A percentile compares a stretch with the other conserved stretches of the same genome.
These are phyloP conservation scores for Solanum hybrid DNA, from an alignment of 305 asterid genomes.

Conservation along the genomic window DNA sequence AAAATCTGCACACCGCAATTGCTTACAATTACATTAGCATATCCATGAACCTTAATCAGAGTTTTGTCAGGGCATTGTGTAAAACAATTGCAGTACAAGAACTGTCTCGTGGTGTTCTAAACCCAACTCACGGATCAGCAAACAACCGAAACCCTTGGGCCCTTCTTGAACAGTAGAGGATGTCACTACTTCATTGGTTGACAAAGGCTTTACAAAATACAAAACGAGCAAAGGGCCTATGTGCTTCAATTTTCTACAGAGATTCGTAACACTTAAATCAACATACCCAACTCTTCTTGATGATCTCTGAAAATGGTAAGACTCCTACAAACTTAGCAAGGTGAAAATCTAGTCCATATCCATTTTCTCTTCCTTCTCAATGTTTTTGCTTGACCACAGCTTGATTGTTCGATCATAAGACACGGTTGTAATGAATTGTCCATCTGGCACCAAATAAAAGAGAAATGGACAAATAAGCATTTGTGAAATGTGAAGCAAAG, in stretches of 20 bases:
- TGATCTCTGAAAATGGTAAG: not conserved
- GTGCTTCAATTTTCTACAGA: not conserved
- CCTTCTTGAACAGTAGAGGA: not conserved
- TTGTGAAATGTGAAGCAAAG: not conserved
- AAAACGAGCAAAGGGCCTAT: not conserved
- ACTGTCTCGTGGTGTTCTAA: not conserved
- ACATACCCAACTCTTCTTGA: not conserved
- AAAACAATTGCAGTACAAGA: not conserved
- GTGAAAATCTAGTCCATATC: slow-evolving; percentile 42
- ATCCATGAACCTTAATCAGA: not conserved
- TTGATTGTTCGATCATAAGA: slow-evolving; percentile 93
- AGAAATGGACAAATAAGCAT: not conserved
- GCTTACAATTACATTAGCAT: not conserved
- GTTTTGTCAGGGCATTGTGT: not conserved
- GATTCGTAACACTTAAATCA: not conserved
- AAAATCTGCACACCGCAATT: not conserved
- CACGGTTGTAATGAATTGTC: slow-evolving; percentile 66
- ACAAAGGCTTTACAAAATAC: not conserved
- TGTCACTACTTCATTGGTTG: not conserved
- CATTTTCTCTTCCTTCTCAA: slow-evolving; percentile 59
- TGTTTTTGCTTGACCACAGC: slow-evolving; percentile 61
- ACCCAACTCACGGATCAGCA: not conserved
- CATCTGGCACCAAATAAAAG: slow-evolving; percentile 43
- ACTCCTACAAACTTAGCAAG: not conserved
- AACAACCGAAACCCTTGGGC: not conserved